Evolutionary conservation across 2,329 filamentous ascomycete genomes (phyloP), one percentile per base, ranked within the genome.

Genomic region (Venturiaceae sp.): DNA sequence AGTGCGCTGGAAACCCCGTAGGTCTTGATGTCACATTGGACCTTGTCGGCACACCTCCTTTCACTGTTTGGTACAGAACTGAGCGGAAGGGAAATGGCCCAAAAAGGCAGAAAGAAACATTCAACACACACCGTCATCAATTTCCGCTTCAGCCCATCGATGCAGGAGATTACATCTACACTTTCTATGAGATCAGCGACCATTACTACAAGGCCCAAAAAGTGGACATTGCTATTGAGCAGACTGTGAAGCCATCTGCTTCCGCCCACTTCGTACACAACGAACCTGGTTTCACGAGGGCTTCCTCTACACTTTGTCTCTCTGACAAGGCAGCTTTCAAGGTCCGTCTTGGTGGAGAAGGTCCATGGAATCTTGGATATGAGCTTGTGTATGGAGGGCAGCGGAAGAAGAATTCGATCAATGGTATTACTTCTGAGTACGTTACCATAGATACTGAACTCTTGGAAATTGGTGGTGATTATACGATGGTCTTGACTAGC

Each of bases 1-100:
- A 95, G 69, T 99, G 94, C 70, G 92, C 92, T 36, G 91, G 92
- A 53, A 96, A 91, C 67, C 90, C 94, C 0, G 89, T 99, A 62
- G 94, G 94, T 41, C 80, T 99, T 58, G 83, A 87, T 11, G 89
- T 99, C 44, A 88, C 94, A 66, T 76, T 99, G 54, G 91, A 97
- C 68, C 79, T 99, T 39, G 87, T 92, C 30, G 94, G 94, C 61
- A 95, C 91, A 0, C 92, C 95, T 50, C 92, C 92, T 1, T 99
- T 99, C 73, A 77, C 79, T n/a, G 78, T 99, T 50, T 77, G 79
- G 23, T 99, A 96, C 69, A 85, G 85, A 46, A 80, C 91, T 80
- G 84, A 59, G n/a, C 83, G 82, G 59, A 66, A 83, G 80, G 71
- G 69, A 56, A 13, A 50, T 30, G 44, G 23, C 3, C 16, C 19